Percentiles rank a stretch among this genome's conserved stretches.
Evolutionary conservation across 306 rosid genomes (phyloP).

Genomic region (Rosa multiflora): DNA sequence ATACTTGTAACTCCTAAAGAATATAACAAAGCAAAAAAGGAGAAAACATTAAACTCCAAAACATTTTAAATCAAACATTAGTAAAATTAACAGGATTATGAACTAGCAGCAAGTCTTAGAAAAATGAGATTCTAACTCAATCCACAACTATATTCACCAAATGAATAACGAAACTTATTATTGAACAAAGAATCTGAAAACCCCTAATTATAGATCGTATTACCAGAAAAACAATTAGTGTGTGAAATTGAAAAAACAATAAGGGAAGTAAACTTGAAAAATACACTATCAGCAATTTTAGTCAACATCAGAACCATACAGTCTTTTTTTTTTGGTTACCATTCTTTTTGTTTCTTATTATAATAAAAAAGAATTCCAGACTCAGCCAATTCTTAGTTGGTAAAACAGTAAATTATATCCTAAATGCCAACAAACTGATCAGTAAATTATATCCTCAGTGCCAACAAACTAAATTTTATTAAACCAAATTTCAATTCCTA

Average conservation of each 20-base stretch:
- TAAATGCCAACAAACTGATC: too few species aligned
- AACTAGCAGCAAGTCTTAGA: neutral
- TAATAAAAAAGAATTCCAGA: neutral
- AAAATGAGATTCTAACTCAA: neutral
- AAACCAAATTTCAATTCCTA: too few species aligned
- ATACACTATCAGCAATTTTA: neutral
- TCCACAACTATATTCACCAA: neutral
- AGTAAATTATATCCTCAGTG: too few species aligned
- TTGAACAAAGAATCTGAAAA: slow-evolving; percentile 8
- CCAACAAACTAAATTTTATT: too few species aligned
- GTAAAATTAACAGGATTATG: neutral
- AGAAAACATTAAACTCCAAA: neutral
- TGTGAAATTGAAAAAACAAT: too few species aligned
- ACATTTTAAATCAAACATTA: neutral
- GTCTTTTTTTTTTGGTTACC: neutral
- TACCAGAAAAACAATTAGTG: neutral
- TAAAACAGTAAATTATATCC: neutral
- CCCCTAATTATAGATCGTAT: slow-evolving; percentile 1
- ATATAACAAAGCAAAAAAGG: too few species aligned
- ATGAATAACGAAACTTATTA: neutral
- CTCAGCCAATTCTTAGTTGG: neutral
- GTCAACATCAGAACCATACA: neutral
- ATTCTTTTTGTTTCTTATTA: too few species aligned
- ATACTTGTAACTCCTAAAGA: too few species aligned
- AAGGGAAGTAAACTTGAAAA: neutral